Evolutionary conservation across 768 basidiomycete genomes (phyloP).

Genomic region (Ephemerocybe angulata): DNA sequence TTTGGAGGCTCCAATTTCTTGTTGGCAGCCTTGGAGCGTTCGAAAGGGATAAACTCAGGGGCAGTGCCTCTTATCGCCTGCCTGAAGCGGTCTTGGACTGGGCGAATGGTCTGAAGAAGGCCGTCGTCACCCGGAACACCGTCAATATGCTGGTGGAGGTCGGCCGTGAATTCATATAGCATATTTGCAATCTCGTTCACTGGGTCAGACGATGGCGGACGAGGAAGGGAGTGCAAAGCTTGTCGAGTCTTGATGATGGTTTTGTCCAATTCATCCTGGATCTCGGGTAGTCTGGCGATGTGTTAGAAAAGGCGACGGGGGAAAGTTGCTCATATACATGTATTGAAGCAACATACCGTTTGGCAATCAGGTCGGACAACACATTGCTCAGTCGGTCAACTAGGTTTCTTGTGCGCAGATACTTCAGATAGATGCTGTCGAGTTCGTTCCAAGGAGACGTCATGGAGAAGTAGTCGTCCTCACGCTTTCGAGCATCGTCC

Average conservation of each 20-base stretch:
- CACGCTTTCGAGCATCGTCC: slow-evolving; percentile 53
- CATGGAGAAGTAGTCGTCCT: slow-evolving; percentile 53
- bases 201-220: slow-evolving; percentile 52
- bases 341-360: slow-evolving; percentile 41
- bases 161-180: slow-evolving; percentile 44
- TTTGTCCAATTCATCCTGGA: slow-evolving; percentile 53
- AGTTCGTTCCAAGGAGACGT: slow-evolving; percentile 53
- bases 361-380: slow-evolving; percentile 59
- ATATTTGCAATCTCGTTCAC: slow-evolving; percentile 51
- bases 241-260: slow-evolving; percentile 38
- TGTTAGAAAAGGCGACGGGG: slow-evolving; percentile 48
- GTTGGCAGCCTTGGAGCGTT: too few relatives aligned
- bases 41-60: slow-evolving; percentile 56
- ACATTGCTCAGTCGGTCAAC: slow-evolving; percentile 56
- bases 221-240: slow-evolving; percentile 35
- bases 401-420: slow-evolving; percentile 54
- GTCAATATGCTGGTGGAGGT: slow-evolving; percentile 42
- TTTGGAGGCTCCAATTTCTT: too few relatives aligned
- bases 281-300: slow-evolving; percentile 53
- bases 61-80: slow-evolving; percentile 47
- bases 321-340: too few relatives aligned
- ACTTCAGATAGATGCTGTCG: slow-evolving; percentile 46
- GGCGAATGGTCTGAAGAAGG: slow-evolving; percentile 53
- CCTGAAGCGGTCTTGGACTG: slow-evolving; percentile 46
- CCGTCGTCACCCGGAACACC: slow-evolving; percentile 53